Base-by-base conservation (phyloP, 331 rosid species). In the Malus hybrid region DNA sequence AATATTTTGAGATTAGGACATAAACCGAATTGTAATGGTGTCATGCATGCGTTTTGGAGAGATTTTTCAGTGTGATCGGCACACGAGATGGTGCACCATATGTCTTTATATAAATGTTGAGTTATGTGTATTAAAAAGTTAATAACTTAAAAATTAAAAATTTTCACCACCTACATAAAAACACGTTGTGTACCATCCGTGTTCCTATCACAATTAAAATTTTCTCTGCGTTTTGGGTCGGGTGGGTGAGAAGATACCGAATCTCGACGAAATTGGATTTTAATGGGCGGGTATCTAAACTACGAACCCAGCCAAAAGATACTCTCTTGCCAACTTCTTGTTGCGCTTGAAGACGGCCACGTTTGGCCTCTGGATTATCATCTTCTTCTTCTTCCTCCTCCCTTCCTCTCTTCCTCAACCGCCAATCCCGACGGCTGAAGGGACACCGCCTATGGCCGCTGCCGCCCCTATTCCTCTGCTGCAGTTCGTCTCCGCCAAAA, bases 401-500 rank as follows among this genome's bases (percentile, higher is more conserved):
- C 9, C 34, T 29, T 29, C 30, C 30, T 4, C 32, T 30, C 67
- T 30, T 32, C 63, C 48, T 22, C 24, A 68, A 65, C 36, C 6
- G 6, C 68, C 71, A 34, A n/a, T 66, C 48, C 58, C 19, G 28
- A 16, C 10, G 62, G 46, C 22, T 64, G 46, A 29, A 60, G 61
- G 50, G 61, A 14, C 50, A 29, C 32, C n/a, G 63, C 70, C 22
- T 18, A 53, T 53, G 19, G 58, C 83, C 52, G 88, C 90, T 93
- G 90, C 97, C 77, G 73, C 88, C 66, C 83, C 70, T 77, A 58
- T 86, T 60, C 75, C 87, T 72, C 66, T 88, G 52, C 80, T 82
- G 72, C 89, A 44, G 39, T 36, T 24, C 84, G 7, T 80, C 84
- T 79, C 68, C 82, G 5, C 75, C 93, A 30, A 70, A 69, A 67